phyloP scores from a whole-genome alignment of 331 rosid species.

The Saraca asoca region DNA sequence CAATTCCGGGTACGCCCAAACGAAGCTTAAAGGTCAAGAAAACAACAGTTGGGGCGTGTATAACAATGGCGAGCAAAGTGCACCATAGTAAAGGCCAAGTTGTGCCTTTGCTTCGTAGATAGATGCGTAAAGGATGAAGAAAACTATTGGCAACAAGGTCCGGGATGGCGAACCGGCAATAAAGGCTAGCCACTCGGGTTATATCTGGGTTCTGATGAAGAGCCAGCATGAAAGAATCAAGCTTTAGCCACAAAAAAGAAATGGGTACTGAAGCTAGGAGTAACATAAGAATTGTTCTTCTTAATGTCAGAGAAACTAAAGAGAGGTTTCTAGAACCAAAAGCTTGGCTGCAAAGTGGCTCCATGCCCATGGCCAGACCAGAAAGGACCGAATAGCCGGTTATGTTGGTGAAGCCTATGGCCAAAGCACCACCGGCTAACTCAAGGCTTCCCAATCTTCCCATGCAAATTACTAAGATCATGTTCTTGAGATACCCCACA shows the following conservation, averaged over 20 bases:
- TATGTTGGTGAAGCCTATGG: constrained; percentile 90
- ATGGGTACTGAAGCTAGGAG: constrained; percentile 64
- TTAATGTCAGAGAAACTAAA: constrained; percentile 54
- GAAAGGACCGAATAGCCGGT: constrained; percentile 85
- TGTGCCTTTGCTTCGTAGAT: constrained; percentile 62
- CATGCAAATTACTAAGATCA: constrained; percentile 86
- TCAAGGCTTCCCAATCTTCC: constrained; percentile 85
- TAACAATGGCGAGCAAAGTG: constrained; percentile 50
- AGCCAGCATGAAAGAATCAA: constrained; percentile 64
- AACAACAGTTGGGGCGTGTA: constrained; percentile 63
- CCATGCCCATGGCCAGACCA: constrained; percentile 92
- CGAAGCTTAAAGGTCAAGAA: constrained; percentile 66
- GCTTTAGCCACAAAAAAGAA: constrained; percentile 62
- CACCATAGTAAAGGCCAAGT: constrained; percentile 83
- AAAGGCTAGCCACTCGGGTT: constrained; percentile 58
- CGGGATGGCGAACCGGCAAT: constrained; percentile 72
- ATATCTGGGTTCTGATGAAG: constrained; percentile 67
- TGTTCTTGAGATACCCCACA: constrained; percentile 74
- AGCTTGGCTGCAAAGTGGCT: constrained; percentile 85
- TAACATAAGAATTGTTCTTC: constrained; percentile 56
- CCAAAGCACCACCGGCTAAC: constrained; percentile 86
- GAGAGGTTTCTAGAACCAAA: constrained; percentile 68
- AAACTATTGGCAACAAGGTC: constrained; percentile 70
- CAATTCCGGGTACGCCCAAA: constrained; percentile 72
- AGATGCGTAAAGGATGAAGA: constrained; percentile 75